Evolutionary conservation across 148 eudicot genomes (phyloP).

Genomic region (Chenopodium berlandieri): DNA sequence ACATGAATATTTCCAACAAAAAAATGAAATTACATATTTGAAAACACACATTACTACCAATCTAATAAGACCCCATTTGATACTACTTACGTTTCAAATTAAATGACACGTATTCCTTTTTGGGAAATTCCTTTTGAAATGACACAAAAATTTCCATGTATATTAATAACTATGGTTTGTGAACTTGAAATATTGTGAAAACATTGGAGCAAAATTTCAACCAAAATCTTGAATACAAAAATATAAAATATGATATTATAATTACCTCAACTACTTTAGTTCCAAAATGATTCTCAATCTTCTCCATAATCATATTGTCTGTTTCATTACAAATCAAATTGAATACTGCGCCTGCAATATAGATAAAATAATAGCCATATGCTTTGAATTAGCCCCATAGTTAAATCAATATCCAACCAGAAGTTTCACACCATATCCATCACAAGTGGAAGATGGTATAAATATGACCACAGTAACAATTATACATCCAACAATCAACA

Average conservation of each 20-base stretch:
- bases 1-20: too few relatives aligned
- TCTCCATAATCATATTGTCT: constrained; percentile 55
- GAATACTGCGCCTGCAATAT: constrained; percentile 75
- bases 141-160: too few relatives aligned
- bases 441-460: background rate
- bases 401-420: background rate
- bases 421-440: background rate
- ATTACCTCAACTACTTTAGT: constrained; percentile 54
- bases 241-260: background rate
- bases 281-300: constrained; percentile 74
- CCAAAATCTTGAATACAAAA: background rate
- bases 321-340: constrained; percentile 59
- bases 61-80: too few relatives aligned
- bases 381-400: background rate
- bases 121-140: too few relatives aligned
- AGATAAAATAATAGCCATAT: background rate
- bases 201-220: background rate
- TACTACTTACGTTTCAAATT: too few relatives aligned
- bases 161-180: too few relatives aligned
- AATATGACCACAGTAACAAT: too few relatives aligned
- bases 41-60: too few relatives aligned
- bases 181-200: too few relatives aligned
- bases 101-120: too few relatives aligned
- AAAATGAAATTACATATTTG: too few relatives aligned
- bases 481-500: background rate